Evolutionary conservation across 306 rosid species (phyloP).

Genomic region (Dalbergia cultrata): DNA sequence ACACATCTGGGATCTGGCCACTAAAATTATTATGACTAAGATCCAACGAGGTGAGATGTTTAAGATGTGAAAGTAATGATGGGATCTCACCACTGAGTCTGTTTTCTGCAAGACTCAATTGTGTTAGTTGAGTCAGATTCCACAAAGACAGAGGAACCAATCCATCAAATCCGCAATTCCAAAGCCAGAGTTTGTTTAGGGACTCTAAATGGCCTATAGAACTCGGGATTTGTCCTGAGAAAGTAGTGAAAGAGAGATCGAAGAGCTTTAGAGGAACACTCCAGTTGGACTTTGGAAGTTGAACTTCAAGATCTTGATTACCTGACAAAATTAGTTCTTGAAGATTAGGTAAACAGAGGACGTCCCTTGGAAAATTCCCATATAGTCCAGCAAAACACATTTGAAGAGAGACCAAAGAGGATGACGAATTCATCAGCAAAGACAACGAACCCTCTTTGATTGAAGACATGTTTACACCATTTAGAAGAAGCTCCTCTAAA

Average conservation of each 20-base stretch:
- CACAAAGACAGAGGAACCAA: not conserved
- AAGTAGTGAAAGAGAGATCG: not conserved
- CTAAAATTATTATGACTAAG: too few species aligned
- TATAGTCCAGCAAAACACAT: fast-evolving
- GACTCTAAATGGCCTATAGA: slow-evolving; percentile 17
- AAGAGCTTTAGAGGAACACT: not conserved
- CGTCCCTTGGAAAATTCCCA: slow-evolving; percentile 9
- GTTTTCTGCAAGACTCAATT: not conserved
- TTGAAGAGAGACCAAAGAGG: slow-evolving; percentile 40
- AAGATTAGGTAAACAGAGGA: not conserved
- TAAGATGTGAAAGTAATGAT: too few species aligned
- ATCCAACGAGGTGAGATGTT: too few species aligned
- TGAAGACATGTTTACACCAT: slow-evolving; percentile 2
- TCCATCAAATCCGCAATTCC: not conserved
- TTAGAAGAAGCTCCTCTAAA: slow-evolving; percentile 12
- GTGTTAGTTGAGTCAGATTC: slow-evolving; percentile 23
- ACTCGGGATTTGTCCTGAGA: not conserved
- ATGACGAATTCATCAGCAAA: slow-evolving; percentile 34
- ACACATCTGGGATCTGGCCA: too few species aligned
- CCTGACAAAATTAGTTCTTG: not conserved
- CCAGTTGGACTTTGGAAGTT: slow-evolving; percentile 35
- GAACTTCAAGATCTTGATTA: not conserved
- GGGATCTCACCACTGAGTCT: too few species aligned
- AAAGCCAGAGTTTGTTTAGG: not conserved
- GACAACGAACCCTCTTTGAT: slow-evolving; percentile 5